Evolutionary conservation across 352 stramenopile species (phyloP).

Genomic region (Aphanomyces stellatus): DNA sequence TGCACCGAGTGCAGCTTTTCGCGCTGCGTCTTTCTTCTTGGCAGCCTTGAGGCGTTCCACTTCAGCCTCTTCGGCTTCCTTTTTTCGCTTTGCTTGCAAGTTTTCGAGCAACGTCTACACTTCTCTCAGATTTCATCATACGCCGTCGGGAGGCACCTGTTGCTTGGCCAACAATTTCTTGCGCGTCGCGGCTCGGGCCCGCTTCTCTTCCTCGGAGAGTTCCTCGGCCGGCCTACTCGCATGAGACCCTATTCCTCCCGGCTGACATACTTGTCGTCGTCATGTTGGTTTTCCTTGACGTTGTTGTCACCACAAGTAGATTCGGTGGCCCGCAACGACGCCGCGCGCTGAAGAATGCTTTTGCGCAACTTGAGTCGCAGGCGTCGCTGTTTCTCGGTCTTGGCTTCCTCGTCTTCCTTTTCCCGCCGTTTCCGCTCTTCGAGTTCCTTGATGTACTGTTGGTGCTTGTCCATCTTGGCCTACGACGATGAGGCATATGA

Average conservation of each 20-base stretch:
- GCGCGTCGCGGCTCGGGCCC: constrained; percentile 18
- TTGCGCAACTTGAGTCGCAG: constrained; percentile 44
- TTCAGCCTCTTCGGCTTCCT: constrained; percentile 34
- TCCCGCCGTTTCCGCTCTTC: constrained; percentile 67
- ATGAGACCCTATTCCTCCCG: neutral
- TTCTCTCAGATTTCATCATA: neutral
- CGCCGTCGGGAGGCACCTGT: constrained; percentile 24
- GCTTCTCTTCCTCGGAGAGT: constrained; percentile 24
- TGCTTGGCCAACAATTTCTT: constrained; percentile 47
- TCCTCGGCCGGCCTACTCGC: constrained; percentile 23
- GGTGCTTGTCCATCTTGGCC: constrained; percentile 7
- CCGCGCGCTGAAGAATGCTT: constrained; percentile 12
- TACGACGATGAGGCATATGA: neutral
- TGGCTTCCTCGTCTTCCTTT: constrained; percentile 36
- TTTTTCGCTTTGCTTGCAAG: constrained; percentile 38
- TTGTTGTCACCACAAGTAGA: constrained; percentile 6
- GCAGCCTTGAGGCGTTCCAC: constrained; percentile 37
- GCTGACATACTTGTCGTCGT: constrained; percentile 5
- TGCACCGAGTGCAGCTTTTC: constrained; percentile 44
- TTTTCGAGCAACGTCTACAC: constrained; percentile 35
- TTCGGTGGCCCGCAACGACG: constrained; percentile 2
- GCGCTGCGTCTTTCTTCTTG: constrained; percentile 47
- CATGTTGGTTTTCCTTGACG: constrained; percentile 22
- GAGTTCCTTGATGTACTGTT: constrained; percentile 51
- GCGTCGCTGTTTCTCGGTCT: constrained; percentile 45